Conservation (phyloP, 2,329 filamentous ascomycete species). For the Aureobasidium subglaciale region DNA sequence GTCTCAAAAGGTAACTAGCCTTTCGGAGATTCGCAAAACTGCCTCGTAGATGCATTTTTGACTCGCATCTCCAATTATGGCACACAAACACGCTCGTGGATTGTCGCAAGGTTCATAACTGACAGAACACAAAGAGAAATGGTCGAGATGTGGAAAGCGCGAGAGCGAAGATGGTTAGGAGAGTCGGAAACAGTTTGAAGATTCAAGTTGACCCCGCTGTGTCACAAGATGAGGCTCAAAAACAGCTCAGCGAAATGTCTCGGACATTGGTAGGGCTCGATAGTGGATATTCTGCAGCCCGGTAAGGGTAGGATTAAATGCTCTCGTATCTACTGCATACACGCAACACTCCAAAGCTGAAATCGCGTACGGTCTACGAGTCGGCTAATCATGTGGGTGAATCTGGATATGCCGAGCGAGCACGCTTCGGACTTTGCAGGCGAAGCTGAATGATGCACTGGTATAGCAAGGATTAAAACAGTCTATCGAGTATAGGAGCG, state of each 20-base stretch:
- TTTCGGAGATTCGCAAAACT: not conserved
- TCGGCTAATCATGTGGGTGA: too few relatives aligned
- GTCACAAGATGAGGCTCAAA: not conserved
- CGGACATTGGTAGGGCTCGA: not conserved
- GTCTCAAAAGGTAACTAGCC: not conserved
- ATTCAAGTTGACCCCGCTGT: conserved; percentile 4
- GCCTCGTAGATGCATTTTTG: not conserved
- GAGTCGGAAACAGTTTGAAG: not conserved
- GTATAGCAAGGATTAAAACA: not conserved
- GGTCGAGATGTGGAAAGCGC: too few relatives aligned
- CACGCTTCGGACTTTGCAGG: not conserved
- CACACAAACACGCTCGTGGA: not conserved
- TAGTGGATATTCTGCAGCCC: conserved; percentile 6
- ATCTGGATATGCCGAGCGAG: not conserved
- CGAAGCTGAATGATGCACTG: not conserved
- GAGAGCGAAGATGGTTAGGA: too few relatives aligned
- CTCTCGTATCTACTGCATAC: not conserved
- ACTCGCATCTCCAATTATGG: not conserved
- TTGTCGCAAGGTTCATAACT: not conserved
- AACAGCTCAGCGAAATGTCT: not conserved
- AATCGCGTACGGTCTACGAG: too few relatives aligned
- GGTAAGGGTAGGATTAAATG: not conserved
- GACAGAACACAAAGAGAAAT: not conserved
- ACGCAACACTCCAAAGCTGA: not conserved
- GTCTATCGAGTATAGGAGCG: not conserved